Percentiles rank a stretch among this genome's conserved stretches.
These are phyloP conservation scores for Quercus berberidifolia DNA, from an alignment of 306 rosid species.

Conservation along the genomic window DNA sequence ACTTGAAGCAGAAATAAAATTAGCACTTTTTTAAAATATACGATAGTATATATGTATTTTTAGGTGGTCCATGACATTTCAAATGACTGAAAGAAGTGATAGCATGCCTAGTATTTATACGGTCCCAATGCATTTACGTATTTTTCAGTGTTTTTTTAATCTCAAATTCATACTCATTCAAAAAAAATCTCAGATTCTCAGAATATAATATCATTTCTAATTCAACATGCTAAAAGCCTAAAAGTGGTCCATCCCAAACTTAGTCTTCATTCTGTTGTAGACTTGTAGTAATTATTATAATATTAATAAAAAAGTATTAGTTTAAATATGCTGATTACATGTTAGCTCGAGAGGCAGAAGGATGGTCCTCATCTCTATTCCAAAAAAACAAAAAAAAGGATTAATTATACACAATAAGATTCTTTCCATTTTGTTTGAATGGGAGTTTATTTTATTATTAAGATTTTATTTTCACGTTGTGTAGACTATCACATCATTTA, in stretches of 20 bases:
- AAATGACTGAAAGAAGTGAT: neutral
- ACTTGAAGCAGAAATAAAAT: neutral
- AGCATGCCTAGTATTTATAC: neutral
- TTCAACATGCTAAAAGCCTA: neutral
- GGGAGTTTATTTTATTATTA: no score
- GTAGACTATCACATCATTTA: no score
- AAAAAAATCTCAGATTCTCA: neutral
- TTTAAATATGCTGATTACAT: neutral
- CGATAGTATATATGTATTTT: neutral
- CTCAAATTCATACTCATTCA: neutral
- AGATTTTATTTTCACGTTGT: no score
- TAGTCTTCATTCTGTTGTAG: neutral
- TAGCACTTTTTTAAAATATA: no score
- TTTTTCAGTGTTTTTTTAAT: neutral
- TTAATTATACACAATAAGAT: no score
- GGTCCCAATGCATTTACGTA: neutral
- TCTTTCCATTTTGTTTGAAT: no score
- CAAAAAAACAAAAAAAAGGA: no score
- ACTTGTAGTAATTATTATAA: no score
- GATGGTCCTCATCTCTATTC: no score
- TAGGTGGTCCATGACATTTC: neutral
- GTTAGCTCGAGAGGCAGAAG: neutral
- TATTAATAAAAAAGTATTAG: neutral
- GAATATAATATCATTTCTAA: neutral
- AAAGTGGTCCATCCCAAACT: neutral